Percentiles rank a stretch among this genome's conserved stretches.
Evolutionary conservation across 2,329 filamentous ascomycete genomes (phyloP).

Genomic region (Colletotrichum sp.): DNA sequence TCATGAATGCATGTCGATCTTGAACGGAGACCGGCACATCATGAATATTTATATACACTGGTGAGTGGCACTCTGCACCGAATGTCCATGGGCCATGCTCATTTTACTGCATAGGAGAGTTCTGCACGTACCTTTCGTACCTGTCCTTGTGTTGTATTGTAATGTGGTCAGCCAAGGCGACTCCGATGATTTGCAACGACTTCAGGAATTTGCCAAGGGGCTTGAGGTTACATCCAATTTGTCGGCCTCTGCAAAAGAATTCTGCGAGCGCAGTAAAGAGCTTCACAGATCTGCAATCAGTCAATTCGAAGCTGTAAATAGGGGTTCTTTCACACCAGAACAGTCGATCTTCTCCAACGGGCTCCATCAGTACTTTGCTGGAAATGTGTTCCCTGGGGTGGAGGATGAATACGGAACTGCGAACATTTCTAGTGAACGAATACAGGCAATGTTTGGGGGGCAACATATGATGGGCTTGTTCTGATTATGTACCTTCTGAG

Average conservation of each 20-base stretch:
- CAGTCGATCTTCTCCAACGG: neutral
- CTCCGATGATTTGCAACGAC: neutral
- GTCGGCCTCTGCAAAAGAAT: neutral
- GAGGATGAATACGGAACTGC: neutral
- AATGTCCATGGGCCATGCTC: fast-evolving
- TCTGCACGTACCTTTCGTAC: neutral
- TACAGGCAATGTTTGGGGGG: neutral
- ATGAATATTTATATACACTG: slow-evolving; percentile 1
- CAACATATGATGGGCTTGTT: neutral
- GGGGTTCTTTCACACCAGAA: neutral
- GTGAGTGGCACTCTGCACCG: fast-evolving
- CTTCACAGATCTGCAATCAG: neutral
- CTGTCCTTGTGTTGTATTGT: neutral
- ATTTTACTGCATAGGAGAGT: neutral
- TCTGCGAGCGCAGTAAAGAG: neutral
- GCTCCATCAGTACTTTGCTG: neutral
- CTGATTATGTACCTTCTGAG: neutral
- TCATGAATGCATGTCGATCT: neutral
- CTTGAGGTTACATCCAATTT: neutral
- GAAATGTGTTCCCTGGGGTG: neutral
- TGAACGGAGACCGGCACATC: neutral
- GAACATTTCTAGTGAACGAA: neutral
- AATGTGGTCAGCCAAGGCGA: neutral
- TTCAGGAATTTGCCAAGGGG: neutral
- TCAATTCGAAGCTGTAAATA: neutral